Conservation (phyloP, 75 land plant species). For the Picea sitchensis region DNA sequence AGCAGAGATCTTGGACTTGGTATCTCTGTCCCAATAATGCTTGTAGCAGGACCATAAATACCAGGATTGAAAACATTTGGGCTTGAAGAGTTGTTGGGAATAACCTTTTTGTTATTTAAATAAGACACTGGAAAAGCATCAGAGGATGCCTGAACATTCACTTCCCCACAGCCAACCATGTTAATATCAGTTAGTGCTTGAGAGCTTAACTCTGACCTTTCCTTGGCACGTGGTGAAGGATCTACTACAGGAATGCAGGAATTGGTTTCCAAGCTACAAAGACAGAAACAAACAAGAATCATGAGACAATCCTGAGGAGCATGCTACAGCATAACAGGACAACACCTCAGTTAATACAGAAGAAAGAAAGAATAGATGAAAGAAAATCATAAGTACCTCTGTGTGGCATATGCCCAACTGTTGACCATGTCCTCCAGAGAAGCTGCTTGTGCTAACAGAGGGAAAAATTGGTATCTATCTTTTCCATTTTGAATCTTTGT, state of each 20-base stretch:
- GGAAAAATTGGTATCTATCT: constrained; percentile 52
- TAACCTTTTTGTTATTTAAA: constrained; percentile 3
- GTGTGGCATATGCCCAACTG: constrained; percentile 66
- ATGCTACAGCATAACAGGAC: not conserved
- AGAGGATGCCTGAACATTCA: not conserved
- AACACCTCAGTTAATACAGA: constrained; percentile 7
- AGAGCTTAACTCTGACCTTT: not conserved
- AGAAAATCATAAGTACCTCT: constrained; percentile 40
- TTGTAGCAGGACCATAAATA: not conserved
- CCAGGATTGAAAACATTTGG: not conserved
- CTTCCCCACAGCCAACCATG: not conserved
- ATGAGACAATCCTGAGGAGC: not conserved
- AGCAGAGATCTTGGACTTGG: not conserved
- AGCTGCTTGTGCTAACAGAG: constrained; percentile 78
- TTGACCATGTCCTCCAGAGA: constrained; percentile 73
- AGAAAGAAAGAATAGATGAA: not conserved
- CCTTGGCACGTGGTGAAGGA: not conserved
- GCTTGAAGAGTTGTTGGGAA: not conserved
- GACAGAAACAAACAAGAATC: constrained; percentile 1
- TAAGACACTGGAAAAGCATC: not conserved
- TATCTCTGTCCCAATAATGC: not conserved
- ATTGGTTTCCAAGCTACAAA: constrained; percentile 40
- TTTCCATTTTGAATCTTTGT: constrained; percentile 57
- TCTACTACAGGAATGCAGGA: constrained; percentile 9
- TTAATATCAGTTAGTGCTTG: not conserved